A percentile compares a stretch with the other conserved stretches of the same genome.
phyloP scores from a whole-genome alignment of 2,329 filamentous ascomycete genomes.

The Neonectria faginata region DNA sequence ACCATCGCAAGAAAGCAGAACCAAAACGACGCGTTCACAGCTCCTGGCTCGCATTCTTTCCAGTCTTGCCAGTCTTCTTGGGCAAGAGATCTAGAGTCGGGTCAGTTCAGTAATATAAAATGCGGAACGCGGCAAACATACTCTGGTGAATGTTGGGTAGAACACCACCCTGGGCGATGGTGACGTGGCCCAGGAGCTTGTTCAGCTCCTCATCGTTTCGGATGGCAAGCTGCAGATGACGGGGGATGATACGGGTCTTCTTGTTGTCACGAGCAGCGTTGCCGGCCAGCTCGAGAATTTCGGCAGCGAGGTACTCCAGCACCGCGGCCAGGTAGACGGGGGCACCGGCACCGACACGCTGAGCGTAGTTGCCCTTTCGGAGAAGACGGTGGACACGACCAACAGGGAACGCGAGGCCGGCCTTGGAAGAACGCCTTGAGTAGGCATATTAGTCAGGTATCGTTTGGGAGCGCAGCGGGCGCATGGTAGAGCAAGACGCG shows the following conservation, averaged over 20 bases:
- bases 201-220: slow-evolving; percentile 99
- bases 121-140: slow-evolving; percentile 62
- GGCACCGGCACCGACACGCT: slow-evolving; percentile 98
- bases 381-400: slow-evolving; percentile 99
- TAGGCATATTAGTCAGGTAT: slow-evolving; percentile 23
- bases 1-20: slow-evolving; percentile 68
- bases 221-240: slow-evolving; percentile 99
- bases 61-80: slow-evolving; percentile 98
- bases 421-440: slow-evolving; percentile 94
- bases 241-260: slow-evolving; percentile 99
- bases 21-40: slow-evolving; percentile 72
- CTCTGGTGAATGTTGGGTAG: slow-evolving; percentile 97
- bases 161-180: slow-evolving; percentile 96
- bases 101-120: slow-evolving; percentile 52
- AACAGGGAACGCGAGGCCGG: slow-evolving; percentile 97
- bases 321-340: slow-evolving; percentile 98
- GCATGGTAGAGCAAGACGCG: slow-evolving; percentile 16
- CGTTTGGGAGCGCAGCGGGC: not conserved
- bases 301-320: slow-evolving; percentile 97
- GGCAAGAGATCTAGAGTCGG: slow-evolving; percentile 84
- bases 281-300: slow-evolving; percentile 98
- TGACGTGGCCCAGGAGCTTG: slow-evolving; percentile 96
- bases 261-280: slow-evolving; percentile 99
- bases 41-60: slow-evolving; percentile 94
- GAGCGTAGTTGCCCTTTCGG: slow-evolving; percentile 99